Base-by-base conservation (phyloP, 306 rosid species). In the Prunus kanzakura region DNA sequence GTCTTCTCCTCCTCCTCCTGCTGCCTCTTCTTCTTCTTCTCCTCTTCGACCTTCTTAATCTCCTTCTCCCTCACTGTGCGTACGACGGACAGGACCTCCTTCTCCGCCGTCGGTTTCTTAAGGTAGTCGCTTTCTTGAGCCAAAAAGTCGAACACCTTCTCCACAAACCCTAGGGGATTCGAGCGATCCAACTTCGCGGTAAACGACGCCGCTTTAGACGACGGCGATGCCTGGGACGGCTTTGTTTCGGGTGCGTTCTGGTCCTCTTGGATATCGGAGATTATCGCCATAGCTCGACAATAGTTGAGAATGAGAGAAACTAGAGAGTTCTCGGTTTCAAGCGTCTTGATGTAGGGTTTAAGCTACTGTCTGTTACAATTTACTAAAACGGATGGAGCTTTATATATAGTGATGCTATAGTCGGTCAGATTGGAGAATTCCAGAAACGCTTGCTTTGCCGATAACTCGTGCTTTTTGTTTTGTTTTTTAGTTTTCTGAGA, bases 261-360 rank as follows among this genome's bases (percentile, higher is more conserved):
- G 0, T 88, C 87, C 13, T 88, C 97, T 60, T 85, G 66, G 74
- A 67, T 71, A 14, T 92, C 96, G 8, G 97, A 88, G 82, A 92
- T 88, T 22, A 90, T 90, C 52, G 97, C 97, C 97, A 92, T 92
- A 1, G 76, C 12, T 49, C 14, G 49, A 18, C 12, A 12, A 74
- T 32, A 74, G 32, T 74, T 1, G 60, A 19, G 69, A 60, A 16
- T 64, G 5, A 1, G n/a, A 30, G 15, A 49, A 12, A 11, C 52
- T 49, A 11, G 14, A 23, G 29, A 12, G 22, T 38, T 13, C 65
- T 15, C 38, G 20, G 67, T 30, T 63, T 63, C 22, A 11, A 2
- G 35, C 16, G 64, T 11, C 32, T 1, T 4, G 15, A 1, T 60
- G 64, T 72, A 73, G 76, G 76, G 76, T 73, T 73, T 23, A 57